These are phyloP conservation scores for Phtheirospermum japonicum DNA, from an alignment of 257 asterid genomes.

Conservation along the genomic window DNA sequence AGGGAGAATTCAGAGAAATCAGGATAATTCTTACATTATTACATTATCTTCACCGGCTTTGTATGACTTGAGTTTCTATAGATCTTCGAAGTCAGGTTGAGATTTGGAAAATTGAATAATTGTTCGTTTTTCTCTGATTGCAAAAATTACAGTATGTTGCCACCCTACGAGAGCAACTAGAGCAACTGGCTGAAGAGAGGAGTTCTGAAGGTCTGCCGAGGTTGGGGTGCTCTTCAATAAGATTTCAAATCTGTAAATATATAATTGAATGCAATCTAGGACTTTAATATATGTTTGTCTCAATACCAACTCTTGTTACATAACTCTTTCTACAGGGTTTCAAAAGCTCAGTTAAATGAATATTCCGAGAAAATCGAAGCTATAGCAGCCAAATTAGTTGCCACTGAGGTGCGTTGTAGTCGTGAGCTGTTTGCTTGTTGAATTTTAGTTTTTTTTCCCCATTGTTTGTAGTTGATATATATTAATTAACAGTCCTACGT, in stretches of 20 bases:
- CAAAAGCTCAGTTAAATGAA: slow-evolving; percentile 68
- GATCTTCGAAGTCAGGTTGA: neutral
- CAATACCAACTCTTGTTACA: slow-evolving; percentile 6
- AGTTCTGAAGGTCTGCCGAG: slow-evolving; percentile 77
- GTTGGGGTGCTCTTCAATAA: slow-evolving; percentile 37
- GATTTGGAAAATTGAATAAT: slow-evolving; percentile 8
- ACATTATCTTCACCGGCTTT: neutral
- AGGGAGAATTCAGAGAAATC: neutral
- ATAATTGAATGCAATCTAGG: slow-evolving; percentile 4
- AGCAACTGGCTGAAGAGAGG: slow-evolving; percentile 80
- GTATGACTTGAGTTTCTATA: slow-evolving; percentile 17
- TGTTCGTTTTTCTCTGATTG: slow-evolving; percentile 19
- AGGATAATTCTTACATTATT: neutral
- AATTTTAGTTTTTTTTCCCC: neutral
- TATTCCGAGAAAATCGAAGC: slow-evolving; percentile 78
- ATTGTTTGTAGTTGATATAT: too few species aligned
- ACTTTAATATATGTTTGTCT: neutral
- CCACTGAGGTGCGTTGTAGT: slow-evolving; percentile 47
- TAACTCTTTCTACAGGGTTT: slow-evolving; percentile 47
- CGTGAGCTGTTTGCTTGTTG: too few species aligned
- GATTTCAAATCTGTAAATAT: neutral
- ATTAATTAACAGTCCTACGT: neutral
- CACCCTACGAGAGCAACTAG: slow-evolving; percentile 83
- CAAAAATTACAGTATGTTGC: slow-evolving; percentile 66
- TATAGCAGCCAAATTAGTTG: slow-evolving; percentile 64